Percentiles rank a stretch among this genome's conserved stretches.
Evolutionary conservation across 495 filamentous ascomycete species (phyloP).

Genomic region (Aspergillus olivimuriae): DNA sequence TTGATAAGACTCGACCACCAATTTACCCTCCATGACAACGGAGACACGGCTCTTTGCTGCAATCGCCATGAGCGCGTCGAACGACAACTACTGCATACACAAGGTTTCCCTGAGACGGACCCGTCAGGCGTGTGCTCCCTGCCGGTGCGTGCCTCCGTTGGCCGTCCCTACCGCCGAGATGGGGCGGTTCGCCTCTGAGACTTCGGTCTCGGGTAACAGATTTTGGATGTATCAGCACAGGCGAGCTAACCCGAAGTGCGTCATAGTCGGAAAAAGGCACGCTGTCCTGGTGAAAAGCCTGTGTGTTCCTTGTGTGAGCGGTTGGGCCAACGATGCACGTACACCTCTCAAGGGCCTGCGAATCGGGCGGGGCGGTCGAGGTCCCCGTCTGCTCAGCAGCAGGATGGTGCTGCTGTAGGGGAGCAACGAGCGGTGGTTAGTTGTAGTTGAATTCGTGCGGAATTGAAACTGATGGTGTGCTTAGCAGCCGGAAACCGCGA

Average conservation of each 20-base stretch:
- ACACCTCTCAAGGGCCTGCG: constrained; percentile 14
- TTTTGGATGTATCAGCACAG: neutral
- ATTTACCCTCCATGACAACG: too few species aligned
- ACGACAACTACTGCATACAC: constrained; percentile 25
- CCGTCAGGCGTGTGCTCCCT: constrained; percentile 34
- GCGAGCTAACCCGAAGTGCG: neutral
- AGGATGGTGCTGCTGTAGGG: neutral
- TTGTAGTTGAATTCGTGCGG: too few species aligned
- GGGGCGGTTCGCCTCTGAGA: too few species aligned
- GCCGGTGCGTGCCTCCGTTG: constrained; percentile 21
- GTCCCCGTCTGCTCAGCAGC: neutral
- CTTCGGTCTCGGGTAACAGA: too few species aligned
- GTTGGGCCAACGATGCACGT: constrained; percentile 28
- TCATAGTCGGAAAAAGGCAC: constrained; percentile 32
- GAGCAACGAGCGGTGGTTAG: too few species aligned
- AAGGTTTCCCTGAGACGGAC: constrained; percentile 29
- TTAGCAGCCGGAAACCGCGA: neutral
- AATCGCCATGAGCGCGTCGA: constrained; percentile 14
- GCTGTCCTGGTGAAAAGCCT: constrained; percentile 37
- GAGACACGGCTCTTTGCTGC: neutral
- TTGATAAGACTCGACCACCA: too few species aligned
- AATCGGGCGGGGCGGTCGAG: neutral
- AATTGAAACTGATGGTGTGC: too few species aligned
- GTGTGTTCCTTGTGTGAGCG: constrained; percentile 31
- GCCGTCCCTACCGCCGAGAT: neutral